phyloP scores from a whole-genome alignment of 768 basidiomycete genomes.

The Kwoniella shandongensis region DNA sequence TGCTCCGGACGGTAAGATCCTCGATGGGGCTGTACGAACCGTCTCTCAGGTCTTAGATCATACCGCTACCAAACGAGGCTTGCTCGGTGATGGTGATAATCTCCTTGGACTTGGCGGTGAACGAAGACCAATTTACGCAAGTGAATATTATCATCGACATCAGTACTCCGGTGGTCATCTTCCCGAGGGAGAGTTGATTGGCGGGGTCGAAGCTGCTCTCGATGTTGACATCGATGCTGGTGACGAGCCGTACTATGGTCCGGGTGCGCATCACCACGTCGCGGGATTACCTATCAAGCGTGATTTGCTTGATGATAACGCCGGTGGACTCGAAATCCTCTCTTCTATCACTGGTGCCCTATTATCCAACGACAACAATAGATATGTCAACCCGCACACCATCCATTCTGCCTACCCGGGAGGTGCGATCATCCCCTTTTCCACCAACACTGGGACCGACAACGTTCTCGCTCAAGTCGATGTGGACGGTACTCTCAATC shows the following conservation, averaged over 20 bases:
- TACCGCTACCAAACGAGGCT: conserved; percentile 6
- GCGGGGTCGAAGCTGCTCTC: conserved; percentile 6
- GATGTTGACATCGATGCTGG: conserved; percentile 17
- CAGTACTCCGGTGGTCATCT: background rate
- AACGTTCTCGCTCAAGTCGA: conserved; percentile 10
- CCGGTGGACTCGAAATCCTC: conserved; percentile 6
- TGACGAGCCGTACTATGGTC: conserved; percentile 21
- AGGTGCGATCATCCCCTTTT: conserved; percentile 5
- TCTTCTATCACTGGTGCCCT: conserved; percentile 4
- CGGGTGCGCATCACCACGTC: background rate
- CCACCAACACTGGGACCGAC: background rate
- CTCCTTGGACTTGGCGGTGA: background rate
- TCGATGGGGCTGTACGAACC: conserved; percentile 9
- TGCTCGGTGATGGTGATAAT: conserved; percentile 7
- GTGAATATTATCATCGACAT: conserved; percentile 5
- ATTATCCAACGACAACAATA: background rate
- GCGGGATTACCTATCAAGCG: conserved; percentile 5
- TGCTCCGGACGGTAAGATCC: conserved; percentile 8
- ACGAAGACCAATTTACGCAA: background rate
- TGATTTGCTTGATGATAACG: conserved; percentile 11
- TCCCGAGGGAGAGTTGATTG: background rate
- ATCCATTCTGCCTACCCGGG: background rate
- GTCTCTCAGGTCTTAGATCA: conserved; percentile 14
- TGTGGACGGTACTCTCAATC: background rate
- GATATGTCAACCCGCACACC: background rate